phyloP scores from a whole-genome alignment of 2,329 filamentous ascomycete genomes.

The Fusarium sp. region DNA sequence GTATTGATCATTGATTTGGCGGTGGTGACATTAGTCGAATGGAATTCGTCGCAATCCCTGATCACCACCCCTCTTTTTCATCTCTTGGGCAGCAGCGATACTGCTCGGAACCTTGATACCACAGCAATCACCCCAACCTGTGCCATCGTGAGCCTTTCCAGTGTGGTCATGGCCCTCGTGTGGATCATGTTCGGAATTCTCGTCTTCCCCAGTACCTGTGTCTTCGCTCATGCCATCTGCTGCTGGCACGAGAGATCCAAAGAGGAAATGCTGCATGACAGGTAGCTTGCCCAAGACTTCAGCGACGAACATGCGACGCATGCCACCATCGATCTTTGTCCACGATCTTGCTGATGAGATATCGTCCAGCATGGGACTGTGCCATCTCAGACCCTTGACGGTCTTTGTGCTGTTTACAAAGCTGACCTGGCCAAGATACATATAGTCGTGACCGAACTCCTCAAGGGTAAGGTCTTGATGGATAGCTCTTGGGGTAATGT shows the following conservation, averaged over 20 bases:
- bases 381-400: constrained; percentile 93
- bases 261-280: constrained; percentile 98
- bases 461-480: constrained; percentile 90
- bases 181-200: constrained; percentile 60
- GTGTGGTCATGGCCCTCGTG: constrained; percentile 70
- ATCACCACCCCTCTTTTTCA: constrained; percentile 75
- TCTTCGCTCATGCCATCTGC: constrained; percentile 81
- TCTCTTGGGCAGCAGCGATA: constrained; percentile 88
- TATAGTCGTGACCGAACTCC: constrained; percentile 82
- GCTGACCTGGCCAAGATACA: constrained; percentile 91
- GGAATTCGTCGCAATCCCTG: constrained; percentile 77
- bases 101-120: constrained; percentile 97
- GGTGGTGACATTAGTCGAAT: constrained; percentile 70
- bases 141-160: constrained; percentile 70
- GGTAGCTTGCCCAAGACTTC: constrained; percentile 94
- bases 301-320: constrained; percentile 95
- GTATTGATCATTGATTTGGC: constrained; percentile 3
- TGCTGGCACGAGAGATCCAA: constrained; percentile 85
- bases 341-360: constrained; percentile 91
- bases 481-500: constrained; percentile 80
- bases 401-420: constrained; percentile 98
- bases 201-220: constrained; percentile 59
- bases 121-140: constrained; percentile 93
- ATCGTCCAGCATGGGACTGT: constrained; percentile 97
- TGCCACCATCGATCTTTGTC: constrained; percentile 92